A percentile compares a stretch with the other conserved stretches of the same genome.
Evolutionary conservation across 208 protist genomes (phyloP).

Genomic region (Naegleria lovaniensis): DNA sequence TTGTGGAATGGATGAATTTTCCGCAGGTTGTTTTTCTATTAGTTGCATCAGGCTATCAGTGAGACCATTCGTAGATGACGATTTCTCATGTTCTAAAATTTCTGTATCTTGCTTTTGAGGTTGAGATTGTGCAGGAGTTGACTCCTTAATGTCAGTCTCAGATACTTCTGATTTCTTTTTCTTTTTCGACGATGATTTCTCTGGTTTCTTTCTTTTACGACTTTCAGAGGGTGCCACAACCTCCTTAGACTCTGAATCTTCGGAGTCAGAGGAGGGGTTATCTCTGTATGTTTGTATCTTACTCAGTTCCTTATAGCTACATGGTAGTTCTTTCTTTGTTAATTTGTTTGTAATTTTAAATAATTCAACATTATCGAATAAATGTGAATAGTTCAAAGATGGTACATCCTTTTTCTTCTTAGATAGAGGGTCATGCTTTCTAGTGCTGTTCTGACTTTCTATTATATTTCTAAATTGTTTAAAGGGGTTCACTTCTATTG

Average conservation of each 20-base stretch:
- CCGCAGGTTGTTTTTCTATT: background rate
- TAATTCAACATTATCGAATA: background rate
- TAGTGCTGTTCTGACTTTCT: background rate
- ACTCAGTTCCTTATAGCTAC: background rate
- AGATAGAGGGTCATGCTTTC: background rate
- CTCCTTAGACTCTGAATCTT: background rate
- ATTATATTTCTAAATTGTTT: background rate
- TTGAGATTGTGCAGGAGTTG: background rate
- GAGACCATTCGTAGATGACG: background rate
- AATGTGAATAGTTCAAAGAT: background rate
- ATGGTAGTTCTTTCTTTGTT: background rate
- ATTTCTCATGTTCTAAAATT: background rate
- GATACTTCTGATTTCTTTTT: background rate
- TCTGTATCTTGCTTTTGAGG: background rate
- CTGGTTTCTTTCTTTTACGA: background rate
- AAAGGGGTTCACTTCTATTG: background rate
- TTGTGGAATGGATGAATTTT: background rate
- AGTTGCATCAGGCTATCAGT: background rate
- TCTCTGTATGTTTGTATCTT: background rate
- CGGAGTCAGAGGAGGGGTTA: background rate
- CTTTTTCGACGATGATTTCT: background rate
- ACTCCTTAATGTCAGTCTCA: background rate
- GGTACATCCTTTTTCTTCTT: background rate
- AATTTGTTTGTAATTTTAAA: constrained; percentile 1
- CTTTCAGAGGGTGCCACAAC: background rate